phyloP scores from a whole-genome alignment of 2,329 filamentous ascomycete species.

The Botrytis elliptica region DNA sequence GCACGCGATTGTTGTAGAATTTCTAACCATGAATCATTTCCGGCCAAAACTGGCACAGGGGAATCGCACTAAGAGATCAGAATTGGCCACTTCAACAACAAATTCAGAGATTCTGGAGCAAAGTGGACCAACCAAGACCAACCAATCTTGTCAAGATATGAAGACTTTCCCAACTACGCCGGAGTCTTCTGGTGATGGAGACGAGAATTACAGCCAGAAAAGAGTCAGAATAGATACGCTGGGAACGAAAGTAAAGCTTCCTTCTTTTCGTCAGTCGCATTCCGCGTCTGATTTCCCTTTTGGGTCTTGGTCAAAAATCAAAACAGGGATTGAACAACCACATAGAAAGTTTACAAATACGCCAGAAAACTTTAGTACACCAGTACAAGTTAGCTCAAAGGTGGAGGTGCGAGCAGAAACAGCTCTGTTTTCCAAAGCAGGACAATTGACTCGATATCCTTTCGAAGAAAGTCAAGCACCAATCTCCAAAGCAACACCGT shows the following conservation, averaged over 20 bases:
- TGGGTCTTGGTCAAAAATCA: conserved; percentile 42
- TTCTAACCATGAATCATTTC: conserved; percentile 72
- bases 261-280: conserved; percentile 28
- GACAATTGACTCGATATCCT: conserved; percentile 46
- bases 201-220: not conserved
- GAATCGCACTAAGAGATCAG: not conserved
- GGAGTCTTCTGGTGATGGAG: not conserved
- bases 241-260: conserved; percentile 32
- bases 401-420: not conserved
- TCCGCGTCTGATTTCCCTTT: conserved; percentile 38
- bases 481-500: not conserved
- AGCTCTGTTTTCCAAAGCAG: conserved; percentile 44
- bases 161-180: not conserved
- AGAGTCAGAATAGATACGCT: conserved; percentile 22
- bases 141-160: not conserved
- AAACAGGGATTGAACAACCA: conserved; percentile 34
- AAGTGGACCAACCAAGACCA: not conserved
- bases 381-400: not conserved
- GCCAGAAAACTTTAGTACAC: not conserved
- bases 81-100: not conserved
- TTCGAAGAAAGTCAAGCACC: conserved; percentile 42
- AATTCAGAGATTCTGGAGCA: not conserved
- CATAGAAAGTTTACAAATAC: not conserved
- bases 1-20: conserved; percentile 67
- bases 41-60: conserved; percentile 26